A percentile compares a stretch with the other conserved stretches of the same genome.
Evolutionary conservation across 768 basidiomycete genomes (phyloP).

Genomic region (Pholiota conissans): DNA sequence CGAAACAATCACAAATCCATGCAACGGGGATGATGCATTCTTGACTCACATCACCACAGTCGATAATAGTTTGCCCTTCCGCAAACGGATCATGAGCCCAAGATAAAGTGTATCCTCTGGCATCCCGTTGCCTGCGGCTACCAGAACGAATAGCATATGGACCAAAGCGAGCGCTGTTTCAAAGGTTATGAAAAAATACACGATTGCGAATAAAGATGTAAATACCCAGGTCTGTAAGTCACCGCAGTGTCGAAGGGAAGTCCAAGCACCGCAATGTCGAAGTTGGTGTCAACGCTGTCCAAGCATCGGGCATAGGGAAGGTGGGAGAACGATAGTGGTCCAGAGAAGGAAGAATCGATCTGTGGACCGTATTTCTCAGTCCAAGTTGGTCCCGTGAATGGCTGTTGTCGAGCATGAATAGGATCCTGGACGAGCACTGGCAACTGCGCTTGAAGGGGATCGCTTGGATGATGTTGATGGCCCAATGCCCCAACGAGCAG

Average conservation of each 20-base stretch:
- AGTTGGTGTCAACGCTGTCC: constrained; percentile 48
- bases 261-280: constrained; percentile 81
- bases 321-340: constrained; percentile 83
- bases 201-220: constrained; percentile 8
- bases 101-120: constrained; percentile 64
- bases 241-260: constrained; percentile 79
- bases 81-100: constrained; percentile 72
- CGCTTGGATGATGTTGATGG: not conserved
- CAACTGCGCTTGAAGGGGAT: constrained; percentile 1
- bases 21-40: not conserved
- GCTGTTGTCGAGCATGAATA: not conserved
- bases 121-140: constrained; percentile 61
- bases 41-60: constrained; percentile 76
- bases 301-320: constrained; percentile 74
- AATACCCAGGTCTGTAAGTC: constrained; percentile 56
- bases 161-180: constrained; percentile 77
- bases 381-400: constrained; percentile 44
- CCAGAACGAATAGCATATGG: constrained; percentile 84
- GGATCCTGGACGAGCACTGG: not conserved
- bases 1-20: not conserved
- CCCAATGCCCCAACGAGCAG: not conserved
- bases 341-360: constrained; percentile 74
- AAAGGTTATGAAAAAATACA: not conserved
- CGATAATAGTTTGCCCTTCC: constrained; percentile 59
- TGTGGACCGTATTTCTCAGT: constrained; percentile 73